Percentiles rank a stretch among this genome's conserved stretches.
phyloP scores from a whole-genome alignment of 2,329 filamentous ascomycete genomes.

The Exophiala sp. region DNA sequence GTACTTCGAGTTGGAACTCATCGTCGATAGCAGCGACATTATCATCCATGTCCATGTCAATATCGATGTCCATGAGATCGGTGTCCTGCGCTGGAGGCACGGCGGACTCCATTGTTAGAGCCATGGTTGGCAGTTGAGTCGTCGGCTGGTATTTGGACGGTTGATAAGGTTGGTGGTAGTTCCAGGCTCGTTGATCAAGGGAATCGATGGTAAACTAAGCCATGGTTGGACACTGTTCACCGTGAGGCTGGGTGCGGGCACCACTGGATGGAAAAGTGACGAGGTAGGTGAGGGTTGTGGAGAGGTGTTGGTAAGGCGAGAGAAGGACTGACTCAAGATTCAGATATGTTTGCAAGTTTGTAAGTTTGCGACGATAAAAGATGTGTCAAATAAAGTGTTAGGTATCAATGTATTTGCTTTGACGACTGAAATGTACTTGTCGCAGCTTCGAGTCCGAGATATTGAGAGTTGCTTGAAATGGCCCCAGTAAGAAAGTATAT shows the following conservation, averaged over 20 bases:
- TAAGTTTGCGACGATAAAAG: too few species aligned
- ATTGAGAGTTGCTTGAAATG: background rate
- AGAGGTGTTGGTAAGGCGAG: background rate
- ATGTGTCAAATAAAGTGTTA: too few species aligned
- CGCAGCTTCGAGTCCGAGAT: background rate
- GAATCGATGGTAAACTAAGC: too few species aligned
- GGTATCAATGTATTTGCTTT: too few species aligned
- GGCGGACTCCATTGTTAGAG: constrained; percentile 22
- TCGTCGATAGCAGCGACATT: constrained; percentile 22
- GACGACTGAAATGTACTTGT: too few species aligned
- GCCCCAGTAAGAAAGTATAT: background rate
- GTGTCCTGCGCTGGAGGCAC: constrained; percentile 20
- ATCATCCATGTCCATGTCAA: constrained; percentile 29
- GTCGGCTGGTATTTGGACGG: background rate
- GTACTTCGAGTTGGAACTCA: constrained; percentile 29
- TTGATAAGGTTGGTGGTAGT: background rate
- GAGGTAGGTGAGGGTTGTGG: background rate
- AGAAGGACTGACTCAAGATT: background rate
- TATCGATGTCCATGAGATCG: constrained; percentile 30
- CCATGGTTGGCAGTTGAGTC: constrained; percentile 16
- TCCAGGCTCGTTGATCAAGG: background rate
- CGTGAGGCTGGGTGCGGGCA: too few species aligned
- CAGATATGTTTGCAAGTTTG: too few species aligned
- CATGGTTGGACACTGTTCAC: too few species aligned
- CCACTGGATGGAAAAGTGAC: too few species aligned